phyloP scores from a whole-genome alignment of 176 grass and related monocot species.

The Bolboschoenus planiculmis region DNA sequence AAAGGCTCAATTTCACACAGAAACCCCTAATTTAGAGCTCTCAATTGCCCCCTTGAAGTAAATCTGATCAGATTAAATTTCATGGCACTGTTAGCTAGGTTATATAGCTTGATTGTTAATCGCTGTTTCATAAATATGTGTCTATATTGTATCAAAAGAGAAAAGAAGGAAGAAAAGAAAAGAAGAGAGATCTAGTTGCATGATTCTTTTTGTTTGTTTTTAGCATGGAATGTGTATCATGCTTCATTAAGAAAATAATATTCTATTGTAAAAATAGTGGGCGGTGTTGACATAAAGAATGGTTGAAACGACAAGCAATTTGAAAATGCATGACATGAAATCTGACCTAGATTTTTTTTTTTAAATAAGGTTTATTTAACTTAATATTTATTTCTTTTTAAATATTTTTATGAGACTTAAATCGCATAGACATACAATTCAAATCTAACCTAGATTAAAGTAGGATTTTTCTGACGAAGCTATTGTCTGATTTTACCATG shows the following conservation, averaged over 20 bases:
- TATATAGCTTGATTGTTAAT: constrained; percentile 19
- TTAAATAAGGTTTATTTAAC: too few species aligned
- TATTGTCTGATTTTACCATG: background rate
- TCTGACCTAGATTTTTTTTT: background rate
- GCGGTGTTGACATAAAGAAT: constrained; percentile 23
- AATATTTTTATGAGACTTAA: too few species aligned
- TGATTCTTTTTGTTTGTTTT: background rate
- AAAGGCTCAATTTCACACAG: constrained; percentile 24
- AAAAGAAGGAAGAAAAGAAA: background rate
- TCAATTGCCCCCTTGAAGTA: constrained; percentile 47
- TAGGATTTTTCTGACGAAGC: background rate
- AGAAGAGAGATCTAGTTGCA: background rate
- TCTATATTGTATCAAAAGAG: constrained; percentile 28
- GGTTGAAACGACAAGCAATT: constrained; percentile 3
- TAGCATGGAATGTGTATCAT: constrained; percentile 9
- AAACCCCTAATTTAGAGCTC: constrained; percentile 65
- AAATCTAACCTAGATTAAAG: constrained; percentile 1
- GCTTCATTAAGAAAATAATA: background rate
- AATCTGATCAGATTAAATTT: constrained; percentile 34
- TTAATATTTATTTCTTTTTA: background rate
- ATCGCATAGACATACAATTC: too few species aligned
- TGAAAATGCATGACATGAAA: background rate
- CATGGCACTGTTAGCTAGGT: constrained; percentile 36
- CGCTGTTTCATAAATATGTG: background rate
- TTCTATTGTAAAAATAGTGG: constrained; percentile 16